phyloP scores from a whole-genome alignment of 1,139 yeast species.

The Candida sp. region DNA sequence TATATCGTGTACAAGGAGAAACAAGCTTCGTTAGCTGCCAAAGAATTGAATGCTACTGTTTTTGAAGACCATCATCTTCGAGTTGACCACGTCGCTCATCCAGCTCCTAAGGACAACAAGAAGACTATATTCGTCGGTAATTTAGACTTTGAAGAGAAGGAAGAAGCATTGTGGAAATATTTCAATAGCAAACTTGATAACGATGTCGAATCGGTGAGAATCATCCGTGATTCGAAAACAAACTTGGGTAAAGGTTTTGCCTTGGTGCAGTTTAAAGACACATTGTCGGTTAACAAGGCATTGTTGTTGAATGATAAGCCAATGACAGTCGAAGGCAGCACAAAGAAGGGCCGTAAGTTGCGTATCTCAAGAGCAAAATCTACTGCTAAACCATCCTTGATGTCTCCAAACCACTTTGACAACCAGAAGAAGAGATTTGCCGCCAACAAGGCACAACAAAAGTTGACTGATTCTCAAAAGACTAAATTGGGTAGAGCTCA shows the following conservation, averaged over 20 bases:
- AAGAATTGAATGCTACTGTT: slow-evolving; percentile 64
- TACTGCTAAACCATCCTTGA: slow-evolving; percentile 48
- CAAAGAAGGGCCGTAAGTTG: slow-evolving; percentile 55
- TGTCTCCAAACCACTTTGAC: slow-evolving; percentile 51
- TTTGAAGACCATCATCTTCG: slow-evolving; percentile 80
- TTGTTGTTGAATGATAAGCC: slow-evolving; percentile 76
- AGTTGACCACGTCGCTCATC: slow-evolving; percentile 93
- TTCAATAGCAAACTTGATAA: slow-evolving; percentile 67
- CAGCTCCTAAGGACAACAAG: slow-evolving; percentile 83
- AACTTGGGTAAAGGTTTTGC: slow-evolving; percentile 98
- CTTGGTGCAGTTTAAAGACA: slow-evolving; percentile 87
- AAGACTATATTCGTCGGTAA: slow-evolving; percentile 93
- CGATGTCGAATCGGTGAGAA: slow-evolving; percentile 84
- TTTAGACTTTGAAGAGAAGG: slow-evolving; percentile 90
- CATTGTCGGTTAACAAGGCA: slow-evolving; percentile 83
- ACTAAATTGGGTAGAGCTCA: slow-evolving; percentile 84
- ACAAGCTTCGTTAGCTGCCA: slow-evolving; percentile 55
- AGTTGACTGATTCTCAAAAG: slow-evolving; percentile 64
- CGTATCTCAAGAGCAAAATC: slow-evolving; percentile 81
- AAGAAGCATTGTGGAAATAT: slow-evolving; percentile 87
- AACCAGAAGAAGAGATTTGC: slow-evolving; percentile 32
- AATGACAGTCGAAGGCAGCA: slow-evolving; percentile 29
- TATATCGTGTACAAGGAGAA: slow-evolving; percentile 75
- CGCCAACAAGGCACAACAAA: slow-evolving; percentile 23
- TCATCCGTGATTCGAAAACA: slow-evolving; percentile 91